Conservation (phyloP, 1,284 basidiomycete genomes). For the Anthracocystis setariae region DNA sequence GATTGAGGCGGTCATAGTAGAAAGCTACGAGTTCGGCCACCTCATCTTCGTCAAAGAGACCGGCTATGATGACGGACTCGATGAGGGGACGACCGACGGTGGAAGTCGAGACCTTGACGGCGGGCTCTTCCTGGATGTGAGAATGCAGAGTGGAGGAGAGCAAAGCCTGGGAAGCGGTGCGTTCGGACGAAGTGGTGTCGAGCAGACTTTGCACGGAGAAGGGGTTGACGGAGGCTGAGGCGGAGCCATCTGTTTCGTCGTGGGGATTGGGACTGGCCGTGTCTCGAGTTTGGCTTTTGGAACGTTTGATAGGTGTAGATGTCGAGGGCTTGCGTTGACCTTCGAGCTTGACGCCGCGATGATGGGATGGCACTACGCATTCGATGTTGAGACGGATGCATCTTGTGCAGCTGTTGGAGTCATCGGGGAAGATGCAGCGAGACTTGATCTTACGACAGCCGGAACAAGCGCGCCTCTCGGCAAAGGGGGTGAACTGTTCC, state of each 20-base stretch:
- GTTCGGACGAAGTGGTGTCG: constrained; percentile 43
- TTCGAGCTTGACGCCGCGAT: constrained; percentile 48
- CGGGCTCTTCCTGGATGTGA: constrained; percentile 42
- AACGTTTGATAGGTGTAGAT: constrained; percentile 13
- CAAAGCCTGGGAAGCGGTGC: constrained; percentile 40
- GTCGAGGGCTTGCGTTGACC: constrained; percentile 18
- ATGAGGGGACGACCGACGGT: constrained; percentile 38
- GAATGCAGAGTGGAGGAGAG: constrained; percentile 48
- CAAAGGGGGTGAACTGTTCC: constrained; percentile 46
- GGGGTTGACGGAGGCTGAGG: constrained; percentile 29
- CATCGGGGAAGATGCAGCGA: constrained; percentile 48
- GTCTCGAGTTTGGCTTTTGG: constrained; percentile 23
- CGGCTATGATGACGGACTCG: constrained; percentile 43
- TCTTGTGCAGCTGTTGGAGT: constrained; percentile 39
- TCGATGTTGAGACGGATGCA: constrained; percentile 44
- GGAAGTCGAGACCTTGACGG: constrained; percentile 40
- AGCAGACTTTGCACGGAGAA: constrained; percentile 50
- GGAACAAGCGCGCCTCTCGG: constrained; percentile 41
- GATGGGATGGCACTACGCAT: constrained; percentile 40
- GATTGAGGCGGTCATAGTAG: constrained; percentile 53
- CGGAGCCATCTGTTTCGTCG: constrained; percentile 25
- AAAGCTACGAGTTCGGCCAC: constrained; percentile 39
- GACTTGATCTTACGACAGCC: constrained; percentile 56
- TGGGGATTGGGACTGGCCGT: constrained; percentile 35
- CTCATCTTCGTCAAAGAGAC: constrained; percentile 46